These are phyloP conservation scores for Striga hermonthica DNA, from an alignment of 305 asterid genomes.

Conservation along the genomic window DNA sequence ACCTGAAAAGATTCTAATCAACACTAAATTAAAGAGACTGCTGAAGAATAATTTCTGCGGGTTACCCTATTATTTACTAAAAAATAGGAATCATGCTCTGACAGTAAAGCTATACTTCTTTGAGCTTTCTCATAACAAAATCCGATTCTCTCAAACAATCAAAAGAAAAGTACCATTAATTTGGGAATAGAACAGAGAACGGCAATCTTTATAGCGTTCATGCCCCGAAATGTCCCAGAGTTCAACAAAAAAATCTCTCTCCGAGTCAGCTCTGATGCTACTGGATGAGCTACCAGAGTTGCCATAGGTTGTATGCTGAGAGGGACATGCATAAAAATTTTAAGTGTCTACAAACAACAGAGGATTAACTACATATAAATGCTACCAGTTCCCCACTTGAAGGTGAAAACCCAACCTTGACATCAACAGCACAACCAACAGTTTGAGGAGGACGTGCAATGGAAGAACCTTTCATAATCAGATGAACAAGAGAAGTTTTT, in stretches of 20 bases:
- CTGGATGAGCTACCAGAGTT: slow-evolving; percentile 70
- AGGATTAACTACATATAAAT: slow-evolving; percentile 16
- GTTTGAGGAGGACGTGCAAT: slow-evolving; percentile 78
- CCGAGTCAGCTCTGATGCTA: slow-evolving; percentile 57
- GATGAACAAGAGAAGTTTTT: slow-evolving; percentile 91
- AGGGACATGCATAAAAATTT: neutral
- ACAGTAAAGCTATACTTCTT: neutral
- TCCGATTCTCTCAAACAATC: slow-evolving; percentile 2
- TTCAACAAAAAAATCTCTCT: slow-evolving; percentile 83
- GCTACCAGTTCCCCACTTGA: slow-evolving; percentile 7
- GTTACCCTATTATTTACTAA: slow-evolving; percentile 5
- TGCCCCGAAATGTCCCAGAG: slow-evolving; percentile 98
- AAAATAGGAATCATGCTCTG: neutral
- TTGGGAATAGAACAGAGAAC: slow-evolving; percentile 89
- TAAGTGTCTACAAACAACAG: slow-evolving; percentile 19
- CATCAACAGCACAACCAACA: slow-evolving; percentile 78
- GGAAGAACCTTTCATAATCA: slow-evolving; percentile 83
- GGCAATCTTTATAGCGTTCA: slow-evolving; percentile 88
- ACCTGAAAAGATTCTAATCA: neutral
- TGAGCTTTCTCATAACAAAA: neutral
- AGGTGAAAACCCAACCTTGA: slow-evolving; percentile 51
- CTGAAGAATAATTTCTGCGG: slow-evolving; percentile 13
- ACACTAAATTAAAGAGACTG: slow-evolving; percentile 9
- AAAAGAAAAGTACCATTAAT: slow-evolving; percentile 58
- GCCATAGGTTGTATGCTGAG: slow-evolving; percentile 77